Evolutionary conservation across 805 yeast species (phyloP).

Genomic region (Sugiyamaella chiloensis): DNA sequence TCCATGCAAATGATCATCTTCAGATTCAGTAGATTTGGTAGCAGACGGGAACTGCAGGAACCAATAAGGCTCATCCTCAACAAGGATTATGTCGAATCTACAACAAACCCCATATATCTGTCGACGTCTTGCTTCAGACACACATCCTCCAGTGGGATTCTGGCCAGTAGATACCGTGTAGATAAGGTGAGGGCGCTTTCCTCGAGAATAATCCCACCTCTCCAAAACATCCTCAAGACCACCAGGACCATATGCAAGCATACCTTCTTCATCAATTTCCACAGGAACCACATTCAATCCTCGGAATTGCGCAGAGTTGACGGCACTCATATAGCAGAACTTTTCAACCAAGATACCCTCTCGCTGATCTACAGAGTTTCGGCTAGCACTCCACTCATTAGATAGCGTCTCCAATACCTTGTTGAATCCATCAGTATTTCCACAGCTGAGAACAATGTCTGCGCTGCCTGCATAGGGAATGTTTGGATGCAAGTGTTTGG

Average conservation of each 20-base stretch:
- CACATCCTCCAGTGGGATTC: constrained; percentile 92
- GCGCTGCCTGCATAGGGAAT: constrained; percentile 52
- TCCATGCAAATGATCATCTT: not conserved
- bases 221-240: constrained; percentile 57
- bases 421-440: constrained; percentile 88
- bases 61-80: constrained; percentile 98
- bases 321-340: constrained; percentile 74
- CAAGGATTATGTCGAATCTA: constrained; percentile 76
- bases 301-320: constrained; percentile 73
- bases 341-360: constrained; percentile 65
- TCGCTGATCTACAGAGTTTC: constrained; percentile 8
- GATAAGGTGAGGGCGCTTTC: constrained; percentile 64
- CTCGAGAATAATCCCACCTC: constrained; percentile 61
- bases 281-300: constrained; percentile 69
- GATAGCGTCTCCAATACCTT: constrained; percentile 71
- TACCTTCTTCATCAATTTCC: constrained; percentile 73
- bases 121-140: constrained; percentile 70
- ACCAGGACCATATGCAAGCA: constrained; percentile 52
- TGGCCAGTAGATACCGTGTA: constrained; percentile 95
- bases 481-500: constrained; percentile 14
- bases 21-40: constrained; percentile 41
- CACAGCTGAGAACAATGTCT: constrained; percentile 67
- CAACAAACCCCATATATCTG: constrained; percentile 73
- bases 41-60: constrained; percentile 71
- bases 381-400: constrained; percentile 62